phyloP scores from a whole-genome alignment of 1,284 basidiomycete genomes.

The Cutaneotrichosporon daszewskae region DNA sequence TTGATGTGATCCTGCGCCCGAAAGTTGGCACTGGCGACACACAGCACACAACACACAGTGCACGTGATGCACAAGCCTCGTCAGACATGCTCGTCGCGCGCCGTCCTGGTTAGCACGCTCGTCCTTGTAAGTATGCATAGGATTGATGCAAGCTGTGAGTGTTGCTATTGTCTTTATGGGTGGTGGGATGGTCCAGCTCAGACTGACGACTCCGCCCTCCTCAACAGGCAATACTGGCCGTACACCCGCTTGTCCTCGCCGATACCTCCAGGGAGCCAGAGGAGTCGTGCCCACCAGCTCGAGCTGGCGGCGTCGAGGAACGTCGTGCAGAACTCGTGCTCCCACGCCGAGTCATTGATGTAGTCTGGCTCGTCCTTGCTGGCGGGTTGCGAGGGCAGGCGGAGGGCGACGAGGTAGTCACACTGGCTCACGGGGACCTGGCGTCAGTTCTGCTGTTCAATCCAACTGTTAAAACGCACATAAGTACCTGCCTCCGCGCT shows the following conservation, averaged over 20 bases:
- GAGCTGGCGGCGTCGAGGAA: constrained; percentile 79
- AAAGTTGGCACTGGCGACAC: too few species aligned
- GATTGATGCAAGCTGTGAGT: not conserved
- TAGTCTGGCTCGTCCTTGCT: constrained; percentile 72
- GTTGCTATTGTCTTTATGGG: not conserved
- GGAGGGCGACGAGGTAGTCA: constrained; percentile 80
- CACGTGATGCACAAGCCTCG: too few species aligned
- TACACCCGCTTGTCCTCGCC: constrained; percentile 45
- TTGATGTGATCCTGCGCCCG: too few species aligned
- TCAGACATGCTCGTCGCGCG: too few species aligned
- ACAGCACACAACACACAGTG: too few species aligned
- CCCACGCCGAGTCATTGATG: constrained; percentile 55
- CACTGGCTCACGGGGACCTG: constrained; percentile 69
- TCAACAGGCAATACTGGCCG: constrained; percentile 53
- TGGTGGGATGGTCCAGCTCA: not conserved
- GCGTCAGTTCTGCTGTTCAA: too few species aligned
- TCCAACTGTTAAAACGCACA: constrained; percentile 56
- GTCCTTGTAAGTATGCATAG: not conserved
- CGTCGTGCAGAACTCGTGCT: constrained; percentile 64
- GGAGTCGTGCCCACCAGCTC: constrained; percentile 60
- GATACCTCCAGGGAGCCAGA: constrained; percentile 67
- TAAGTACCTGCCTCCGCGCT: constrained; percentile 62
- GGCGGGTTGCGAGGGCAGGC: constrained; percentile 64
- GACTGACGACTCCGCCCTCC: constrained; percentile 21
- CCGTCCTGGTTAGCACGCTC: too few species aligned